A percentile compares a stretch with the other conserved stretches of the same genome.
phyloP scores from a whole-genome alignment of 345 rosid genomes.

The Nephelium lappaceum region DNA sequence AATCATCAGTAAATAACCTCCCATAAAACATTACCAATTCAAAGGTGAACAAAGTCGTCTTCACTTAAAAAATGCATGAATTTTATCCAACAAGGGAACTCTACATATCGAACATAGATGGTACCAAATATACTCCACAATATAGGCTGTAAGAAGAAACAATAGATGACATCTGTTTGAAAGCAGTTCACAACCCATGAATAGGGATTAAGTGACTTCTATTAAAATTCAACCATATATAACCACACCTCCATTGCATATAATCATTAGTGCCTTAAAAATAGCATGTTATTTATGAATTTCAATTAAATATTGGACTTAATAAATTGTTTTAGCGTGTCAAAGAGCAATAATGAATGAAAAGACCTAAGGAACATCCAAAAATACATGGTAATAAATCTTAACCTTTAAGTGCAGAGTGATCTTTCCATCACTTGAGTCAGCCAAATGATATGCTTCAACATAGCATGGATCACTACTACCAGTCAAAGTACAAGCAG shows the following conservation, averaged over 20 bases:
- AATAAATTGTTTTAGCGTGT: background rate
- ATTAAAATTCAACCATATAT: background rate
- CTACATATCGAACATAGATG: background rate
- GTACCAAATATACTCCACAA: background rate
- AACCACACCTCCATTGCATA: background rate
- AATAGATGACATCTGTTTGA: background rate
- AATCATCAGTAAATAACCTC: background rate
- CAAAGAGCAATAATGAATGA: background rate
- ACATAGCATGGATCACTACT: conserved; percentile 98
- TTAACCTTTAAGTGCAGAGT: conserved; percentile 87
- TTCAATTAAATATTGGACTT: too few species aligned
- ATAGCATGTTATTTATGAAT: background rate
- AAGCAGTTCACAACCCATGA: background rate
- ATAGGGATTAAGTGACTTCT: background rate
- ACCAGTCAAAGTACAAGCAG: conserved; percentile 79
- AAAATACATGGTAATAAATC: conserved; percentile 3
- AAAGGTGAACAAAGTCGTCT: background rate
- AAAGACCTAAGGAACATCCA: background rate
- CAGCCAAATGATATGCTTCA: conserved; percentile 97
- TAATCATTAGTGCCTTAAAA: background rate
- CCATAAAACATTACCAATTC: background rate
- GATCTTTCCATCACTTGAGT: conserved; percentile 92
- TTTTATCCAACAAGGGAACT: background rate
- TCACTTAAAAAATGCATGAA: background rate
- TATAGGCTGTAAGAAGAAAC: background rate